Evolutionary conservation across 2,329 filamentous ascomycete genomes (phyloP), one percentile per base, ranked within the genome.

Genomic region (Paradendryphiella salina): DNA sequence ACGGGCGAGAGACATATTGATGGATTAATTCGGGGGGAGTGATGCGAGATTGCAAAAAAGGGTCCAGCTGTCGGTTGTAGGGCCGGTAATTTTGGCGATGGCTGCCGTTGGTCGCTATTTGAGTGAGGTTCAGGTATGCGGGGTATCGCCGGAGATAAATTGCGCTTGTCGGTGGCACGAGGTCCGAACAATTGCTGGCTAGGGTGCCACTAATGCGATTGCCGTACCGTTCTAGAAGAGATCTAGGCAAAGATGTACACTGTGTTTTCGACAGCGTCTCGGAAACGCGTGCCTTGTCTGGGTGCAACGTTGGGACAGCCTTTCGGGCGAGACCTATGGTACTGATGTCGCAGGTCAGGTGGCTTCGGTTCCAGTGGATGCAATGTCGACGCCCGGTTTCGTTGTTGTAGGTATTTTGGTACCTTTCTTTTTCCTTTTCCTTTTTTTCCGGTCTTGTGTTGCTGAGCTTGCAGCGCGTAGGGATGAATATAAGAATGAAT

Each of bases 1-100:
- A 69, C 88, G 82, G 44, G 85, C 81, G 62, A 92, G 76, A 64
- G 82, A 84, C 80, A 79, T 79, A 59, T 57, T 74, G 68, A 55
- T 47, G 45, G 58, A 61, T 70, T 70, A 65, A 67, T 70, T 60
- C 59, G 40, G 52, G 50, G 50, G 55, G 55, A 56, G 50, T 64
- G 63, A 66, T 58, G 54, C 53, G 58, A 52, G 60, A 60, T 59
- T 63, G 58, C 53, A 59, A 53, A 53, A 51, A 50, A 60, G 61
- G 61, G 50, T 56, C 56, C 57, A 60, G 60, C 59, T 54, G 54
- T 47, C 59, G 61, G 62, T 55, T 26, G 48, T 48, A 64, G 64
- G 66, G 59, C 69, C 67, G 67, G 64, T 55, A 66, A 66, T 68
- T 61, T 61, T 61, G 40, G 47, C 18, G 39, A 42, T 28, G 59